Conservation (phyloP, 345 rosid genomes). For the Sisymbrium altissimum region DNA sequence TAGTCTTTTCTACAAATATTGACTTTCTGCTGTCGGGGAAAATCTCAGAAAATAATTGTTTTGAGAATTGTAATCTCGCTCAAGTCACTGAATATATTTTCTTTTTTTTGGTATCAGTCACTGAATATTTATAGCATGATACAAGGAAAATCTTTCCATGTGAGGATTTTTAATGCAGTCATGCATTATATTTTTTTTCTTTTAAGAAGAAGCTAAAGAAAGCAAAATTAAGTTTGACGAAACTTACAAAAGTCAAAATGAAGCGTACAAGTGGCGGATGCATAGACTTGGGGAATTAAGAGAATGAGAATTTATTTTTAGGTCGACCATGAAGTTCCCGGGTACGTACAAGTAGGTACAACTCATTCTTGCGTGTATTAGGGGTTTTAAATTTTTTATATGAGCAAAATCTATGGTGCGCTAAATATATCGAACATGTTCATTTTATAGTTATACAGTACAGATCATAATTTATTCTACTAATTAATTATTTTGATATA, state of each 20-base stretch:
- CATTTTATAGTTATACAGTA: neutral
- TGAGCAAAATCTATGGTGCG: conserved; percentile 7
- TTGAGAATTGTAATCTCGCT: neutral
- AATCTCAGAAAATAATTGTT: neutral
- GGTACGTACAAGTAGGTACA: conserved; percentile 16
- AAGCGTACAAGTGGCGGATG: conserved; percentile 2
- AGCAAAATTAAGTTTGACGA: neutral
- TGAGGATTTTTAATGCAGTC: conserved; percentile 1
- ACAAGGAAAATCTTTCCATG: neutral
- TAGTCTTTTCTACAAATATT: neutral
- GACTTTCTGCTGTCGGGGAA: neutral
- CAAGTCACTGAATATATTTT: neutral
- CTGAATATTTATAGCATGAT: neutral
- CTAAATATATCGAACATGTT: neutral
- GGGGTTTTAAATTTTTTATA: neutral
- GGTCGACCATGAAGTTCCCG: neutral
- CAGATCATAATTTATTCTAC: neutral
- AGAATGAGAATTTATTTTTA: neutral
- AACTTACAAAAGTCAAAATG: conserved; percentile 8
- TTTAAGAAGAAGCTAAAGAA: neutral
- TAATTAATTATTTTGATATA: neutral
- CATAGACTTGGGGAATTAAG: neutral
- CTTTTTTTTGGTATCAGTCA: too few relatives aligned
- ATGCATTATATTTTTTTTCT: neutral
- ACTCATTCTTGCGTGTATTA: conserved; percentile 22